These are phyloP conservation scores for Hyphopichia pseudoburtonii DNA, from an alignment of 1,139 yeast species.

Conservation along the genomic window DNA sequence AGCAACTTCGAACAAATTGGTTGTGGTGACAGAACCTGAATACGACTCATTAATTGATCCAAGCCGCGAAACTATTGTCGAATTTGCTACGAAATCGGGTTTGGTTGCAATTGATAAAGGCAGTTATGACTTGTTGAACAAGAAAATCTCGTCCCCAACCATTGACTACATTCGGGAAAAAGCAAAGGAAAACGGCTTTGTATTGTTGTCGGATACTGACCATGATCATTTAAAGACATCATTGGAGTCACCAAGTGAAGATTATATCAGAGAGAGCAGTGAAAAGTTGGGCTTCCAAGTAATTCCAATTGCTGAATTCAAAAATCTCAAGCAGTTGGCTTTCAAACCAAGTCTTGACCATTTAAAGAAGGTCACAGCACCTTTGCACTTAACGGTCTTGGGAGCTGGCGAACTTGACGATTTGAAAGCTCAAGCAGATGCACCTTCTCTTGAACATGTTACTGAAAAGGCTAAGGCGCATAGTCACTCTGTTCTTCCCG, in stretches of 20 bases:
- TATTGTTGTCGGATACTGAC: conserved; percentile 5
- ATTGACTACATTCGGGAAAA: conserved; percentile 20
- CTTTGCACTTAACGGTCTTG: conserved; percentile 13
- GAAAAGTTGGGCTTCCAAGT: conserved; percentile 3
- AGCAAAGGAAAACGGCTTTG: conserved; percentile 8
- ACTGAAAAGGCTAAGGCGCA: conserved; percentile 3
- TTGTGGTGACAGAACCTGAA: conserved; percentile 16
- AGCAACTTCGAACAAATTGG: conserved; percentile 17
- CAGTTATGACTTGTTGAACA: conserved; percentile 7
- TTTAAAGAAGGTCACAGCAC: conserved; percentile 10
- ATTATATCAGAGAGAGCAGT: conserved; percentile 3
- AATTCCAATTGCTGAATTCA: conserved; percentile 19
- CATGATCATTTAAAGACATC: background rate
- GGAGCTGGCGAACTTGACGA: conserved; percentile 3
- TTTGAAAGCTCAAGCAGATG: conserved; percentile 4
- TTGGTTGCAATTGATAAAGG: conserved; percentile 8
- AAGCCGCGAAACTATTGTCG: conserved; percentile 12
- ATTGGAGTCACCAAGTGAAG: conserved; percentile 4
- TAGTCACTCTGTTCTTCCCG: conserved; percentile 13
- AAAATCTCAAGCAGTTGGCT: conserved; percentile 9
- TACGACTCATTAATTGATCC: conserved; percentile 17
- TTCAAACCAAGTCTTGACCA: conserved; percentile 15
- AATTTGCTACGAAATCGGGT: conserved; percentile 16
- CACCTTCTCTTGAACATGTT: conserved; percentile 6
- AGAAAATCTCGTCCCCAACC: conserved; percentile 16